Percentiles rank a stretch among this genome's conserved stretches.
Evolutionary conservation across 176 grass and related monocot species (phyloP).

Genomic region (Guadua angustifolia): DNA sequence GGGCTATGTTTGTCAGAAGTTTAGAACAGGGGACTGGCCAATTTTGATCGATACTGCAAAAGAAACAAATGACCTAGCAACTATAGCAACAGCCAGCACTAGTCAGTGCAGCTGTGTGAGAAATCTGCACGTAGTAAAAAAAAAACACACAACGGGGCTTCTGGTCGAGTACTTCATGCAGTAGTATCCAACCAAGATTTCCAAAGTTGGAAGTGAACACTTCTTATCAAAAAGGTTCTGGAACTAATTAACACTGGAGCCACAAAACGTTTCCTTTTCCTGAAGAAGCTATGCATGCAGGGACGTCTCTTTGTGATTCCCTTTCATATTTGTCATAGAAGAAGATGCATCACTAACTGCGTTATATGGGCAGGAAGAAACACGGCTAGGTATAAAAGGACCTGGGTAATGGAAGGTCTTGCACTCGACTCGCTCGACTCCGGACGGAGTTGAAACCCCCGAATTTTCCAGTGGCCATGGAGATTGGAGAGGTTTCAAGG

Average conservation of each 20-base stretch:
- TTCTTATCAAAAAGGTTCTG: background rate
- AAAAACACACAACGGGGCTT: background rate
- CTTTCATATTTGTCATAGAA: background rate
- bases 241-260: background rate
- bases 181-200: conserved; percentile 2
- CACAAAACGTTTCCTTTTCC: conserved; percentile 17
- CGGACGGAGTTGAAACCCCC: background rate
- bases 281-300: background rate
- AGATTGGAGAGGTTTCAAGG: background rate
- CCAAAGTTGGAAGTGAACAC: background rate
- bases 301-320: background rate
- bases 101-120: background rate
- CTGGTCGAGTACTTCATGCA: background rate
- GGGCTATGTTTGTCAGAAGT: background rate
- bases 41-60: background rate
- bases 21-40: background rate
- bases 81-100: background rate
- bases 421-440: background rate
- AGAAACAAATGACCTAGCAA: background rate
- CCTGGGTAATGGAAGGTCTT: background rate
- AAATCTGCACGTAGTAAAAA: background rate
- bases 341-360: background rate
- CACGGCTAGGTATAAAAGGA: background rate
- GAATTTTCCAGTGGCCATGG: background rate
- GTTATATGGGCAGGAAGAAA: conserved; percentile 16